Conservation (phyloP, 345 rosid species). For the Sisymbrium irio region DNA sequence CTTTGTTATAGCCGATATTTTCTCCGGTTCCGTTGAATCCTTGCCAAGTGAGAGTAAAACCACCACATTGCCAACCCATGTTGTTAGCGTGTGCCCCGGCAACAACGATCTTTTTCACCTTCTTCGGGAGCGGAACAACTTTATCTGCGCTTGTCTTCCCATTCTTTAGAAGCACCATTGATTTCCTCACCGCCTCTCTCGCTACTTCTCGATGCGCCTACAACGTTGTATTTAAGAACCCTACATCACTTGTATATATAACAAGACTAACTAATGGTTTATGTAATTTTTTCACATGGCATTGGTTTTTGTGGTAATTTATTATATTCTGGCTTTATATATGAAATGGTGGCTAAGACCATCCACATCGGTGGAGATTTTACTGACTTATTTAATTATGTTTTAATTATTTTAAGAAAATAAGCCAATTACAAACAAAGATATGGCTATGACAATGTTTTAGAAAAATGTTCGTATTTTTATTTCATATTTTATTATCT, state of each 20-base stretch:
- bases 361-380: no score
- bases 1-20: neutral
- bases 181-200: constrained; percentile 75
- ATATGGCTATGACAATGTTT: no score
- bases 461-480: no score
- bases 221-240: constrained; percentile 2
- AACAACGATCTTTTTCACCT: constrained; percentile 54
- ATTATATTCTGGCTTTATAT: neutral
- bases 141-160: constrained; percentile 43
- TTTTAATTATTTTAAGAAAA: no score
- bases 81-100: constrained; percentile 64
- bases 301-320: neutral
- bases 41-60: constrained; percentile 67
- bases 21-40: constrained; percentile 51
- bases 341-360: neutral
- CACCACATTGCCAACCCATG: constrained; percentile 81
- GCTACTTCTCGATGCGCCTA: constrained; percentile 72
- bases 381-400: no score
- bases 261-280: neutral
- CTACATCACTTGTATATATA: neutral
- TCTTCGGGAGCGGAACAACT: constrained; percentile 58
- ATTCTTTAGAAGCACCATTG: constrained; percentile 72
- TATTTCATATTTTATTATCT: no score
- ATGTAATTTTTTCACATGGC: no score
- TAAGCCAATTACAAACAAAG: no score